phyloP scores from a whole-genome alignment of 2,329 filamentous ascomycete species.

The Fonsecaea nubica region DNA sequence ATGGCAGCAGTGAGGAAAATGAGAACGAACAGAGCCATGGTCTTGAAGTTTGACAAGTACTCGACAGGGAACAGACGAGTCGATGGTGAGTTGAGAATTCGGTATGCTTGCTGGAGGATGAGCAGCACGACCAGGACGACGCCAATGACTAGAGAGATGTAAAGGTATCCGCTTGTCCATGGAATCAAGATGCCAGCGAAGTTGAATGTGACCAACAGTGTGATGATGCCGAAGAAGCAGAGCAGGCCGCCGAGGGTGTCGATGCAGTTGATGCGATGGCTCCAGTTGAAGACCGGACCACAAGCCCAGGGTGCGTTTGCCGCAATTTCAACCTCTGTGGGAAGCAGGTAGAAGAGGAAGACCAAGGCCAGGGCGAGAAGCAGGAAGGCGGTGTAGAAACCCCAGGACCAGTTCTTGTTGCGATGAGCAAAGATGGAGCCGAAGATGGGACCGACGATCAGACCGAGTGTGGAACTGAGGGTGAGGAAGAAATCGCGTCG shows the following conservation, averaged over 20 bases:
- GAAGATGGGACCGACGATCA: conserved; percentile 31
- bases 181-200: conserved; percentile 21
- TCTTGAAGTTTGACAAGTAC: conserved; percentile 27
- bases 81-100: conserved; percentile 11
- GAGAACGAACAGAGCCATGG: conserved; percentile 23
- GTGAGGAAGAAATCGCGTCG: conserved; percentile 33
- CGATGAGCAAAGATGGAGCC: conserved; percentile 28
- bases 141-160: conserved; percentile 22
- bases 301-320: conserved; percentile 18
- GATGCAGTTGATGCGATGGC: conserved; percentile 12
- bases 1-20: conserved; percentile 26
- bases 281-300: conserved; percentile 8
- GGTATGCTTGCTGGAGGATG: conserved; percentile 24
- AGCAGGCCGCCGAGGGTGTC: conserved; percentile 25
- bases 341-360: conserved; percentile 26
- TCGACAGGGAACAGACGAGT: conserved; percentile 23
- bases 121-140: conserved; percentile 16
- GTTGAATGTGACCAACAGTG: conserved; percentile 31
- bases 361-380: conserved; percentile 16
- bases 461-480: conserved; percentile 26
- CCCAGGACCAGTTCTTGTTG: conserved; percentile 24
- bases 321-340: conserved; percentile 13
- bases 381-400: conserved; percentile 26
- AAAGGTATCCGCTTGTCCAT: conserved; percentile 25
- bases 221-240: conserved; percentile 29